A percentile compares a stretch with the other conserved stretches of the same genome.
These are phyloP conservation scores for Penicillium paradoxum DNA, from an alignment of 495 filamentous ascomycete genomes.

Conservation along the genomic window DNA sequence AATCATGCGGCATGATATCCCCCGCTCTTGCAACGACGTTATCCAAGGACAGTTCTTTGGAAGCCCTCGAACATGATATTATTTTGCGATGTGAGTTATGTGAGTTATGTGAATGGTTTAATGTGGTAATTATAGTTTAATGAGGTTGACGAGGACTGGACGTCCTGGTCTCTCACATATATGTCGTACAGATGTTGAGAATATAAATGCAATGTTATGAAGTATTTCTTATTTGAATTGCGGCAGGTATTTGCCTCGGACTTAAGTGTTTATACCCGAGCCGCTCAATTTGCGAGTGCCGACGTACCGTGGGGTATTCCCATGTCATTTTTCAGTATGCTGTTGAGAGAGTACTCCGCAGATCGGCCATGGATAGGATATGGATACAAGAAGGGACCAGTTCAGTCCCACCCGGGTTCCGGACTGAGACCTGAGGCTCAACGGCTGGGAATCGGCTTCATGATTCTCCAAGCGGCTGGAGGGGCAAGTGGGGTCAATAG, in stretches of 20 bases:
- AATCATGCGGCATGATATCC: neutral
- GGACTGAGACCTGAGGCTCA: no score
- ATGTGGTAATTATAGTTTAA: conserved; percentile 4
- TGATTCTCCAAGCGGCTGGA: neutral
- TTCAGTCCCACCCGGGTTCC: no score
- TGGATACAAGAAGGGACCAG: no score
- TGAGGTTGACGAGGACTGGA: neutral
- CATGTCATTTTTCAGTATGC: no score
- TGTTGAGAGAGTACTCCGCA: no score
- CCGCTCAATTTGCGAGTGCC: neutral
- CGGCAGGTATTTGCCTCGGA: no score
- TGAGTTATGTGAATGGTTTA: neutral
- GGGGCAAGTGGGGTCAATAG: conserved; percentile 2
- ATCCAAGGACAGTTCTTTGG: neutral
- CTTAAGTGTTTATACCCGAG: neutral
- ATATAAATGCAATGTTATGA: neutral
- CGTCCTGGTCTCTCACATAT: neutral
- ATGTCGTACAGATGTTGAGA: conserved; percentile 1
- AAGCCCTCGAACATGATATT: neutral
- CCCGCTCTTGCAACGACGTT: neutral
- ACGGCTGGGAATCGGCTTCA: neutral
- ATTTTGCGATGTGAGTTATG: neutral
- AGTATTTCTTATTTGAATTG: neutral
- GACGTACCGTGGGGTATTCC: neutral
- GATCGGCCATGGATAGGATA: no score